phyloP scores from a whole-genome alignment of 73 alveolate species.

The Stentor roeselii region DNA sequence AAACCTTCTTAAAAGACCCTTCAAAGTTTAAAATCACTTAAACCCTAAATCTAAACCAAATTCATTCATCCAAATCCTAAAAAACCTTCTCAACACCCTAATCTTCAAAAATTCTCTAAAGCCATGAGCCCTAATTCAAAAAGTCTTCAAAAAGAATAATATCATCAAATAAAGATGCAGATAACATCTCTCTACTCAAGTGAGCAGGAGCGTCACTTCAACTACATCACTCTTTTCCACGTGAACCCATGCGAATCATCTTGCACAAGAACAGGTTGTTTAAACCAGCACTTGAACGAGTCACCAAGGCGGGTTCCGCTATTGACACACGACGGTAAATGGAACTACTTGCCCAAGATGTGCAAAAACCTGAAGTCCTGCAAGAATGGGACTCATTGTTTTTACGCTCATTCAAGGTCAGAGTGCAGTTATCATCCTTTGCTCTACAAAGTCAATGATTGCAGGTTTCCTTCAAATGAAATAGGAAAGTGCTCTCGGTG shows the following conservation, averaged over 20 bases:
- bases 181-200: background rate
- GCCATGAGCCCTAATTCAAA: background rate
- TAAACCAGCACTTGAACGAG: background rate
- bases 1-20: too few species aligned
- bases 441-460: background rate
- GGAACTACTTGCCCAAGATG: slow-evolving; percentile 26
- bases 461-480: background rate
- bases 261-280: background rate
- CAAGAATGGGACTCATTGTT: slow-evolving; percentile 5
- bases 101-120: background rate
- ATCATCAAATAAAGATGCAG: too few species aligned
- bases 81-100: background rate
- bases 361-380: background rate
- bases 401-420: background rate
- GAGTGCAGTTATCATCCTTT: slow-evolving; percentile 17
- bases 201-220: background rate
- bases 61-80: too few species aligned
- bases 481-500: background rate
- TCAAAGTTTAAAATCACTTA: too few species aligned
- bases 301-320: background rate
- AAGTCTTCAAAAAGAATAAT: background rate
- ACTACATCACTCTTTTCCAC: background rate
- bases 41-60: too few species aligned
- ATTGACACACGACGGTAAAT: background rate
- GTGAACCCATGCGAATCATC: background rate